phyloP scores from a whole-genome alignment of 2,329 filamentous ascomycete genomes.

The Sarocladium brachiariae region DNA sequence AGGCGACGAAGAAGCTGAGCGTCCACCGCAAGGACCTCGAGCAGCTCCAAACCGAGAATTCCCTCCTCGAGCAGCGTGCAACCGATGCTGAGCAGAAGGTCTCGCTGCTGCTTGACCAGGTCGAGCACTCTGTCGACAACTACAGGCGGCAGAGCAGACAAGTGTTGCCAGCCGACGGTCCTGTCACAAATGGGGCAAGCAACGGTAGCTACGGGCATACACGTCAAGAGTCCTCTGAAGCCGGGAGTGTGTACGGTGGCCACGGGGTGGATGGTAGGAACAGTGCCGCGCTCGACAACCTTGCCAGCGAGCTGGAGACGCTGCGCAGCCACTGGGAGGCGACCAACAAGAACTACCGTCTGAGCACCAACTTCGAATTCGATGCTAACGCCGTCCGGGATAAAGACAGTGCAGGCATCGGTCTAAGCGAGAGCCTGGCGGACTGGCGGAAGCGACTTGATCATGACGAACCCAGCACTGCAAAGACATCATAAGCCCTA shows the following conservation, averaged over 20 bases:
- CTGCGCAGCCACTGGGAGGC: conserved; percentile 90
- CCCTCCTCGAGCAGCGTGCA: conserved; percentile 72
- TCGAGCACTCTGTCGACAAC: conserved; percentile 87
- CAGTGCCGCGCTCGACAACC: conserved; percentile 72
- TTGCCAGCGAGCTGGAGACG: conserved; percentile 87
- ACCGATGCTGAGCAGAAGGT: conserved; percentile 90
- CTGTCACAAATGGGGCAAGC: conserved; percentile 29
- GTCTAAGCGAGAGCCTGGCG: conserved; percentile 64
- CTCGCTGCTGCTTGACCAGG: conserved; percentile 85
- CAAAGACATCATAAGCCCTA: neutral
- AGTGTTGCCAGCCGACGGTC: conserved; percentile 21
- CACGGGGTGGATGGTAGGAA: conserved; percentile 44
- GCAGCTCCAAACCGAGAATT: conserved; percentile 76
- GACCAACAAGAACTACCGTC: conserved; percentile 88
- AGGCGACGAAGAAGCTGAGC: conserved; percentile 50
- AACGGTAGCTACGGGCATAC: conserved; percentile 36
- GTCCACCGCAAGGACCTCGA: conserved; percentile 63
- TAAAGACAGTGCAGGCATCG: conserved; percentile 35
- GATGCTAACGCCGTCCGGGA: conserved; percentile 45
- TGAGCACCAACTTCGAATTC: conserved; percentile 86
- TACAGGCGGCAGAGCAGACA: conserved; percentile 75
- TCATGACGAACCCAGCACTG: conserved; percentile 28
- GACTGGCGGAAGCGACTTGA: conserved; percentile 78
- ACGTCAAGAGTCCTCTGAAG: conserved; percentile 51
- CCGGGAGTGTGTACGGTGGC: conserved; percentile 54